These are phyloP conservation scores for Aphanomyces euteiches DNA, from an alignment of 352 stramenopile species.

Conservation along the genomic window DNA sequence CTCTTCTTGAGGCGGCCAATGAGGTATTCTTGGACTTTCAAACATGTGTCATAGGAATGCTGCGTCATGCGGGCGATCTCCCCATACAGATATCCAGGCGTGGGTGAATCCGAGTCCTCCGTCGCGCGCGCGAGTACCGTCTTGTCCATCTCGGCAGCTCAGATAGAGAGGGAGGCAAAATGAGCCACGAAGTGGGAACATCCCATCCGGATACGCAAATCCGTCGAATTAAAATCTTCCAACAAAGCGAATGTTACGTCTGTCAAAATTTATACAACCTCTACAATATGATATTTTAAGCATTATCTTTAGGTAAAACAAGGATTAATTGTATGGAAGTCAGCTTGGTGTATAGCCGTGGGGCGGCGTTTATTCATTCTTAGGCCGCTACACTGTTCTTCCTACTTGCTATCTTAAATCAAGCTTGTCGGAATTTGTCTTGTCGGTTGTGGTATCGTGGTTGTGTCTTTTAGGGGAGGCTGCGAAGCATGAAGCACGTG, in stretches of 20 bases:
- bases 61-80: slow-evolving; percentile 94
- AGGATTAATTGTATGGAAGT: too few species aligned
- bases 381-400: too few species aligned
- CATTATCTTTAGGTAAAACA: too few species aligned
- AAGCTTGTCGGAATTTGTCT: too few species aligned
- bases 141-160: slow-evolving; percentile 81
- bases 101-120: slow-evolving; percentile 91
- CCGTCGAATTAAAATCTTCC: slow-evolving; percentile 13
- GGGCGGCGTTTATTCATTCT: too few species aligned
- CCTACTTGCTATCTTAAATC: too few species aligned
- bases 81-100: slow-evolving; percentile 94
- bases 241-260: slow-evolving; percentile 6
- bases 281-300: neutral
- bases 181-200: slow-evolving; percentile 10
- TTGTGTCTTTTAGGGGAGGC: too few species aligned
- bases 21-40: slow-evolving; percentile 88
- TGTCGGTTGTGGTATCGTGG: too few species aligned
- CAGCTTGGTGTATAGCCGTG: too few species aligned
- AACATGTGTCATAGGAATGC: slow-evolving; percentile 86
- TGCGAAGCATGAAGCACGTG: too few species aligned
- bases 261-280: neutral
- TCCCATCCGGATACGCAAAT: slow-evolving; percentile 5
- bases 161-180: slow-evolving; percentile 18
- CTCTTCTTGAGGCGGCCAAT: slow-evolving; percentile 91
- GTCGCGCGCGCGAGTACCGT: slow-evolving; percentile 89